Evolutionary conservation across 2,329 filamentous ascomycete genomes (phyloP).

Genomic region (Cladophialophora chaetospira): DNA sequence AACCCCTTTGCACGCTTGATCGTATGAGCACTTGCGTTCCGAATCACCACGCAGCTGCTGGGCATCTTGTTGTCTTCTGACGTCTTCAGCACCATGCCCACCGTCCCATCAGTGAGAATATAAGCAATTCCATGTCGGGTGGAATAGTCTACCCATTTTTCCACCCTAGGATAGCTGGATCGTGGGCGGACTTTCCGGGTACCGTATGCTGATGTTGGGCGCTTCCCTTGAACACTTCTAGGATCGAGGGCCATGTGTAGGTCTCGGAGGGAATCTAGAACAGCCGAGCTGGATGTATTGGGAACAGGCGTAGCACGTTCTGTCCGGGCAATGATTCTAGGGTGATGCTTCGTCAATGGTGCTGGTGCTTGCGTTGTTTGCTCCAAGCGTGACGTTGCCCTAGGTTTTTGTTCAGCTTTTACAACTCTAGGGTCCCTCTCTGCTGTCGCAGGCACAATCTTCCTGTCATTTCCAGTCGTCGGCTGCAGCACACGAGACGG

Average conservation of each 20-base stretch:
- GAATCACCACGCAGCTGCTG: slow-evolving; percentile 49
- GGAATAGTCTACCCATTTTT: slow-evolving; percentile 57
- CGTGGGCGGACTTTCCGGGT: slow-evolving; percentile 12
- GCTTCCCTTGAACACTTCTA: slow-evolving; percentile 15
- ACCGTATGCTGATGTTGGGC: slow-evolving; percentile 20
- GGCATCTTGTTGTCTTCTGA: slow-evolving; percentile 43
- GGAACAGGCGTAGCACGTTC: slow-evolving; percentile 15
- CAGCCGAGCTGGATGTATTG: slow-evolving; percentile 14
- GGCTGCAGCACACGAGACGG: slow-evolving; percentile 38
- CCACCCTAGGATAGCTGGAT: slow-evolving; percentile 48
- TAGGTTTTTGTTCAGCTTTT: background rate
- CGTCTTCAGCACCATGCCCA: slow-evolving; percentile 53
- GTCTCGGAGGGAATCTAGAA: slow-evolving; percentile 15
- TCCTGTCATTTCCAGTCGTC: slow-evolving; percentile 21
- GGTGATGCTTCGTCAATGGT: slow-evolving; percentile 11
- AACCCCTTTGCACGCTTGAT: slow-evolving; percentile 47
- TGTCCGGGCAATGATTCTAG: slow-evolving; percentile 19
- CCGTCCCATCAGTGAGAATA: slow-evolving; percentile 53
- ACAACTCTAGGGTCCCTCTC: background rate
- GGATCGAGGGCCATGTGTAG: slow-evolving; percentile 22
- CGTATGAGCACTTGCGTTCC: slow-evolving; percentile 50
- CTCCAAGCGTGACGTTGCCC: slow-evolving; percentile 1
- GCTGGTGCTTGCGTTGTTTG: background rate
- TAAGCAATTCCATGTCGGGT: slow-evolving; percentile 56
- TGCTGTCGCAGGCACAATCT: background rate